These are phyloP conservation scores for Daldinia loculata DNA, from an alignment of 495 filamentous ascomycete species.

Conservation along the genomic window DNA sequence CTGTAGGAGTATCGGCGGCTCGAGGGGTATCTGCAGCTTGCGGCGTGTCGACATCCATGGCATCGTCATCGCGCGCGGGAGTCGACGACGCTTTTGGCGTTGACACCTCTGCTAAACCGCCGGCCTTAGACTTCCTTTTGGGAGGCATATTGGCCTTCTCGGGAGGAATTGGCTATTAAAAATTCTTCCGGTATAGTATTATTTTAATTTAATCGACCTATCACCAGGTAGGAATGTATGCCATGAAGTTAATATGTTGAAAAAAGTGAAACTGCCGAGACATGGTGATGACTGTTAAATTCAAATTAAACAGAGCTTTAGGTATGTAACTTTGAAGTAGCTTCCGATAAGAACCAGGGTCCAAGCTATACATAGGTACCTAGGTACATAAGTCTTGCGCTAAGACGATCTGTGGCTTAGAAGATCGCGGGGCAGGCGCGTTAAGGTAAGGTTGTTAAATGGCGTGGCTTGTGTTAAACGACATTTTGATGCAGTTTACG, in stretches of 20 bases:
- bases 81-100: conserved; percentile 51
- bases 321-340: not conserved
- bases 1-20: conserved; percentile 45
- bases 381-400: not conserved
- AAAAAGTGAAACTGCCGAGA: not conserved
- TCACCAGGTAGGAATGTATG: no score
- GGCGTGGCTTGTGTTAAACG: not conserved
- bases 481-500: conserved; percentile 5
- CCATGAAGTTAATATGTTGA: no score
- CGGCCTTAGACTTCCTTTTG: conserved; percentile 51
- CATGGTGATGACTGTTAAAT: no score
- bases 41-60: conserved; percentile 62
- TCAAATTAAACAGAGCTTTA: no score
- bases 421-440: conserved; percentile 1
- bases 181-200: not conserved
- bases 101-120: conserved; percentile 39
- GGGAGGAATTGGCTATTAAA: not conserved
- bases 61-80: conserved; percentile 57
- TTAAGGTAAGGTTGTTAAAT: not conserved
- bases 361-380: not conserved
- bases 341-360: not conserved
- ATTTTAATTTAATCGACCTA: not conserved
- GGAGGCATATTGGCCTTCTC: conserved; percentile 69
- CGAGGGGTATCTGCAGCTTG: conserved; percentile 55
- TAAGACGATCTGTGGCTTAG: not conserved